A percentile compares a stretch with the other conserved stretches of the same genome.
Conservation (phyloP, 441 rosid genomes). For the Melastoma candidum region DNA sequence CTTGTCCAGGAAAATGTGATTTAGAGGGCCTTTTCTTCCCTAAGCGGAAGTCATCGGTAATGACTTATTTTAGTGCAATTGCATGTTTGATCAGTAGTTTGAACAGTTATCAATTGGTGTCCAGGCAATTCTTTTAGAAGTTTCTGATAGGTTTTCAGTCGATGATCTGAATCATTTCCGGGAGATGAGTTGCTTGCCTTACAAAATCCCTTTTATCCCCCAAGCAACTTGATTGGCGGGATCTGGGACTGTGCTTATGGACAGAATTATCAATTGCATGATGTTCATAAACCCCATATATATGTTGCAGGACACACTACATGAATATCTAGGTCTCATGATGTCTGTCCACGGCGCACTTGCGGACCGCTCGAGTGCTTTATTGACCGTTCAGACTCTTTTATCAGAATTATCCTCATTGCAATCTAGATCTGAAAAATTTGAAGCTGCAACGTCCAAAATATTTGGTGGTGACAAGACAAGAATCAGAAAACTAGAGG, state of each 20-base stretch:
- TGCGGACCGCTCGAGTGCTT: constrained; percentile 74
- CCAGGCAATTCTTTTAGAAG: too few species aligned
- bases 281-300: neutral
- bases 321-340: constrained; percentile 81
- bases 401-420: constrained; percentile 62
- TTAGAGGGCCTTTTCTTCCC: neutral
- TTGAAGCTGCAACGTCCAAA: constrained; percentile 83
- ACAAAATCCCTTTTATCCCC: neutral
- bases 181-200: too few species aligned
- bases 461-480: constrained; percentile 94
- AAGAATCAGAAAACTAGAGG: constrained; percentile 72
- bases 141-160: too few species aligned
- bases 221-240: neutral
- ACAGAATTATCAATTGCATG: too few species aligned
- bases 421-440: constrained; percentile 66
- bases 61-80: too few species aligned
- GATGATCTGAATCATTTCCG: too few species aligned
- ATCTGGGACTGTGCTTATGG: too few species aligned
- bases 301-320: constrained; percentile 59
- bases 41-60: too few species aligned
- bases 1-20: neutral
- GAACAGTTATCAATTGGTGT: too few species aligned
- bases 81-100: too few species aligned
- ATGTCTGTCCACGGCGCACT: constrained; percentile 74
- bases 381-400: constrained; percentile 84